Evolutionary conservation across 805 yeast genomes (phyloP).

Genomic region (Scheffersomyces lignosus): DNA sequence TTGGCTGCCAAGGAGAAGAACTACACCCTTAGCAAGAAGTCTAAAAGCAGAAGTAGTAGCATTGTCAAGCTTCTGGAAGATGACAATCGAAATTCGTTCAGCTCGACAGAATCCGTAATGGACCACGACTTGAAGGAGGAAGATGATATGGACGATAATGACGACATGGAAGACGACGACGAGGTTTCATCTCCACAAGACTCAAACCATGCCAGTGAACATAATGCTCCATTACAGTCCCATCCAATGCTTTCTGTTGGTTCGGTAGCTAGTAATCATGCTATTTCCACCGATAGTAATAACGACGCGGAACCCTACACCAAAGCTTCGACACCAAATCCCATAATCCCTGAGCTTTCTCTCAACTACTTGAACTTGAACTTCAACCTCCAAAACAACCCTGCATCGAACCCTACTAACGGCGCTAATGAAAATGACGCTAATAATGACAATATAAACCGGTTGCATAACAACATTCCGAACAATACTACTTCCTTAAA

Average conservation of each 20-base stretch:
- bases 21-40: background rate
- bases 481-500: conserved; percentile 3
- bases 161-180: background rate
- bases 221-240: too few relatives aligned
- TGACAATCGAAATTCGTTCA: background rate
- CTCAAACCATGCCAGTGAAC: too few relatives aligned
- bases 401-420: background rate
- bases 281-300: background rate
- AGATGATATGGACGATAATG: too few relatives aligned
- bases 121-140: too few relatives aligned
- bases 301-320: background rate
- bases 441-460: too few relatives aligned
- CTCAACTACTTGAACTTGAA: conserved; percentile 10
- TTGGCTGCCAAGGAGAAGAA: background rate
- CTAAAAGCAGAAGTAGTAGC: background rate
- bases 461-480: background rate
- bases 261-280: background rate
- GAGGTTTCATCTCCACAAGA: background rate
- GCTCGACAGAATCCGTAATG: conserved; percentile 1
- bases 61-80: background rate
- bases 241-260: background rate
- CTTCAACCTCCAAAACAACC: conserved; percentile 1
- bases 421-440: background rate
- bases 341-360: conserved; percentile 3
- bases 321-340: background rate